A percentile compares a stretch with the other conserved stretches of the same genome.
These are phyloP conservation scores for Epithele typhae DNA, from an alignment of 768 basidiomycete species.

Conservation along the genomic window DNA sequence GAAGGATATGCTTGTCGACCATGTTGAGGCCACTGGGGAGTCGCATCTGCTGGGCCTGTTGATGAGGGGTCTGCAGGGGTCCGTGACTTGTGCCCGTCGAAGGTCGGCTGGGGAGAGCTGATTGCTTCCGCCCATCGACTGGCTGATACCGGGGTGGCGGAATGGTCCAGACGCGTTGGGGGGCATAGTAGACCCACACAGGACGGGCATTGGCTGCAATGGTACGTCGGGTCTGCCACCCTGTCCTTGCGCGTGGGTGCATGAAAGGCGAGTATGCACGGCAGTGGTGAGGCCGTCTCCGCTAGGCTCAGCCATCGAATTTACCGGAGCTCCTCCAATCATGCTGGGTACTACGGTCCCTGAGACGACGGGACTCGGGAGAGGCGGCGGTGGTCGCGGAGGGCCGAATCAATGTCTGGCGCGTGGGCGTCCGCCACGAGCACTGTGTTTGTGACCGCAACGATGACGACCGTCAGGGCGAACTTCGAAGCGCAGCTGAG, in stretches of 20 bases:
- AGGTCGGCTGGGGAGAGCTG: constrained; percentile 23
- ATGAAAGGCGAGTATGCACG: constrained; percentile 6
- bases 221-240: constrained; percentile 1
- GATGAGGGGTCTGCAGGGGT: constrained; percentile 24
- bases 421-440: too few species aligned
- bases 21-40: too few species aligned
- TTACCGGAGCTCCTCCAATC: too few species aligned
- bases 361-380: too few species aligned
- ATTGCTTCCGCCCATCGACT: constrained; percentile 20
- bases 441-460: too few species aligned
- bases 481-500: too few species aligned
- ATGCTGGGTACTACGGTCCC: too few species aligned
- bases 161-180: constrained; percentile 15
- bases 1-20: constrained; percentile 7
- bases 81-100: constrained; percentile 21
- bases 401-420: too few species aligned
- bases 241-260: constrained; percentile 9
- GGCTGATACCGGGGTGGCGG: constrained; percentile 26
- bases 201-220: constrained; percentile 18
- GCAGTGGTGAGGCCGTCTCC: too few species aligned
- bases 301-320: too few species aligned
- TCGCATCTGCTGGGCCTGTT: constrained; percentile 19
- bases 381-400: too few species aligned
- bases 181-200: constrained; percentile 11
- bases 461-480: too few species aligned